Base-by-base conservation (phyloP, 2,329 filamentous ascomycete genomes). In the Colletotrichum cereale region DNA sequence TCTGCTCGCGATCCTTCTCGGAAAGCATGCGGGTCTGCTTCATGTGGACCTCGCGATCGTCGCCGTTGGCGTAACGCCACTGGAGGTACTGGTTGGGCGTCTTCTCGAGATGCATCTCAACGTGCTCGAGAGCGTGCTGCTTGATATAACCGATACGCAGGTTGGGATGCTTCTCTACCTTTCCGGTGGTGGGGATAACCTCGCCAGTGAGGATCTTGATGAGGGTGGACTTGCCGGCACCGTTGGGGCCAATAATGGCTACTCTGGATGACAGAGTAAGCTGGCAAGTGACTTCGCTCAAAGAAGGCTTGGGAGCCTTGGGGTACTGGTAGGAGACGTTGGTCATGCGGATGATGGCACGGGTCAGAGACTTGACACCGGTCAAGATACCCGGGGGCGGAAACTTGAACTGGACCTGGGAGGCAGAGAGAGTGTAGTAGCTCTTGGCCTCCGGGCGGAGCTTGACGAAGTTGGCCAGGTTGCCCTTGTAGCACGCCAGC, bases 71-170 rank as follows among this genome's bases (percentile, higher is more conserved):
- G 80, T 98, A 99, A 78, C 96, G 93, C 96, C 96, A 99, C 84
- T 98, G 96, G 42, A 99, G 89, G 80, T 99, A 99, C 84, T 99
- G 96, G 82, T 97, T 98, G 50, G 96, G 96, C 0, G 96, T 99
- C 90, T 99, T 99, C 84, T 99, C 96, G 76, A 98, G 87, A 80
- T 99, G 96, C 96, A 98, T 97, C 85, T 99, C 96, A 14, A 99
- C 96, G 89, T 99, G 96, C 87, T 99, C 96, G 16, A 99, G 88
- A 55, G 96, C 96, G 83, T 99, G 96, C 86, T 99, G 96, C 86
- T 98, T 98, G 86, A 99, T 98, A 86, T 99, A 99, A 66, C 96
- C 96, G 78, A 99, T 98, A 87, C 96, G 95, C 79, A 99, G 85
- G 82, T 99, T 99, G 76, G 96, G 96, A 82, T 99, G 96, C 87